phyloP scores from a whole-genome alignment of 768 basidiomycete genomes.

The Tricholoma furcatifolium region DNA sequence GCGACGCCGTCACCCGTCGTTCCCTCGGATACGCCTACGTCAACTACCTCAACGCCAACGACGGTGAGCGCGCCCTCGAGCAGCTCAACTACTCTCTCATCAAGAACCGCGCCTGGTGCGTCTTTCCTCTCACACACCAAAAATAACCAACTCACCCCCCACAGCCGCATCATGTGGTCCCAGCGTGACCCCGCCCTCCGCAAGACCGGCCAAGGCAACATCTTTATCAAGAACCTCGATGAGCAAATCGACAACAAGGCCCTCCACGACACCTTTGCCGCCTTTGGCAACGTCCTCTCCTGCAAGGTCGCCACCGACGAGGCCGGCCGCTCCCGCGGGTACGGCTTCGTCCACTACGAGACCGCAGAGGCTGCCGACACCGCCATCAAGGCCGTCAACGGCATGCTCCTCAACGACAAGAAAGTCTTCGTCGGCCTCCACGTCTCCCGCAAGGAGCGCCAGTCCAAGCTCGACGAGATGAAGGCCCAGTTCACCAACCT shows the following conservation, averaged over 20 bases:
- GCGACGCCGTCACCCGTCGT: conserved; percentile 98
- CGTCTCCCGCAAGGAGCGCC: conserved; percentile 97
- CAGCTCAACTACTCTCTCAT: conserved; percentile 99
- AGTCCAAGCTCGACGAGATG: conserved; percentile 98
- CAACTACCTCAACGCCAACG: conserved; percentile 93
- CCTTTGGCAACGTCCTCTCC: conserved; percentile 96
- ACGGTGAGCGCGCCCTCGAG: conserved; percentile 98
- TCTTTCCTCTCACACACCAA: conserved; percentile 4
- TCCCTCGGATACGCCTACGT: conserved; percentile 99
- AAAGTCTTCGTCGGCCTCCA: conserved; percentile 99
- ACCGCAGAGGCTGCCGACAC: conserved; percentile 93
- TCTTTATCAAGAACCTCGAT: conserved; percentile 99
- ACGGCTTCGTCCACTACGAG: conserved; percentile 99
- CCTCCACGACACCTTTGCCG: conserved; percentile 98
- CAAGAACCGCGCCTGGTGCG: conserved; percentile 94
- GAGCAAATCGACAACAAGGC: conserved; percentile 99
- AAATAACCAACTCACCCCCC: conserved; percentile 8
- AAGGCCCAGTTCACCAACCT: conserved; percentile 97
- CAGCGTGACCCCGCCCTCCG: conserved; percentile 99
- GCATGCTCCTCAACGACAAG: conserved; percentile 99
- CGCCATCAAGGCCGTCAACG: conserved; percentile 98
- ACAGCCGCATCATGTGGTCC: conserved; percentile 99
- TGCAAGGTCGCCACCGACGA: conserved; percentile 99
- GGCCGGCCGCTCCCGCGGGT: conserved; percentile 92
- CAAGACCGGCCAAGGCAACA: conserved; percentile 99